Evolutionary conservation across 805 yeast genomes (phyloP).

Genomic region (Pichia scutulata): DNA sequence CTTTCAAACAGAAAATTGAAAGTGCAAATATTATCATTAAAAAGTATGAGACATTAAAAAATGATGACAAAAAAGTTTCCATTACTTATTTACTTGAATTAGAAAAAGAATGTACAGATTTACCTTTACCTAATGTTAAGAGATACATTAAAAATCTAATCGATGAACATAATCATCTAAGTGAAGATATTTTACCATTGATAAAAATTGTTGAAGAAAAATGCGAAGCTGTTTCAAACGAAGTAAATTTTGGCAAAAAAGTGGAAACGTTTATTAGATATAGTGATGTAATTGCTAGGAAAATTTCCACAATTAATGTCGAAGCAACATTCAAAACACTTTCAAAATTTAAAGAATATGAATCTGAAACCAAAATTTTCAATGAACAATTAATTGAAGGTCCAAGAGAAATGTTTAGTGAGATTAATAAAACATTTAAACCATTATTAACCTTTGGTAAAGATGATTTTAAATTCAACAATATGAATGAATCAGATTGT

Average conservation of each 20-base stretch:
- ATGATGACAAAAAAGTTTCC: not conserved
- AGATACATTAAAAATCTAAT: not conserved
- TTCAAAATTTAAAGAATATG: not conserved
- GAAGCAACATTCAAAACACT: not conserved
- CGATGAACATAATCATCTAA: slow-evolving; percentile 1
- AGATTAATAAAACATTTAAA: slow-evolving; percentile 6
- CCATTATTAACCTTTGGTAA: slow-evolving; percentile 2
- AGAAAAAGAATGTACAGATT: not conserved
- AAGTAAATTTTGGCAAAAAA: not conserved
- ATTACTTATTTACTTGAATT: not conserved
- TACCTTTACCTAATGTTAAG: slow-evolving; percentile 3
- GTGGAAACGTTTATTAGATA: slow-evolving; percentile 1
- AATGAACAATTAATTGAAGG: slow-evolving; percentile 3
- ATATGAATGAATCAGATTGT: slow-evolving; percentile 3
- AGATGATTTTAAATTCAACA: slow-evolving; percentile 8
- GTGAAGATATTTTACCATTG: not conserved
- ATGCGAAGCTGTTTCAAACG: not conserved
- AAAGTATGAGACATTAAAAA: not conserved
- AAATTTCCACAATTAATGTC: not conserved
- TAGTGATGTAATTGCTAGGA: not conserved
- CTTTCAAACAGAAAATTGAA: not conserved
- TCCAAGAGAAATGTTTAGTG: not conserved
- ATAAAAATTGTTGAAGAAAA: not conserved
- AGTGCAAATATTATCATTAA: slow-evolving; percentile 5
- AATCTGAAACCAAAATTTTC: not conserved